Percentiles rank a stretch among this genome's conserved stretches.
phyloP scores from a whole-genome alignment of 805 yeast species.

The Cyberlindnera veronae region DNA sequence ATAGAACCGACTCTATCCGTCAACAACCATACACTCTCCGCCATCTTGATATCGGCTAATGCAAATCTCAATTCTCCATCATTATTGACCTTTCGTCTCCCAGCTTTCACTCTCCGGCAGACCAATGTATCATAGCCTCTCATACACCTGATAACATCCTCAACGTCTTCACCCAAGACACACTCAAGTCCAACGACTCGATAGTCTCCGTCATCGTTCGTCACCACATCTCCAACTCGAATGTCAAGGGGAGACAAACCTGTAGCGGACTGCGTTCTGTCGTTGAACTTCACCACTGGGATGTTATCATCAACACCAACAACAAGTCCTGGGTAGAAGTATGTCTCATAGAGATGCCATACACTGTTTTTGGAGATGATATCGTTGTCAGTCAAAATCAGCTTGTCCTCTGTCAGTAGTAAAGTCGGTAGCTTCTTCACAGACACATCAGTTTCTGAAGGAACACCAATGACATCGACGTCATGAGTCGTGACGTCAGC shows the following conservation, averaged over 20 bases:
- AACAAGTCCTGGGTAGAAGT: conserved; percentile 49
- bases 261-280: conserved; percentile 31
- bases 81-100: conserved; percentile 13
- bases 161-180: conserved; percentile 14
- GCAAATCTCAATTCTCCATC: conserved; percentile 21
- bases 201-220: conserved; percentile 34
- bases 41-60: conserved; percentile 31
- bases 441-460: too few relatives aligned
- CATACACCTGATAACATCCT: conserved; percentile 43
- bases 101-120: conserved; percentile 27
- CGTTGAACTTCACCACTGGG: conserved; percentile 38
- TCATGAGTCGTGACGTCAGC: not conserved
- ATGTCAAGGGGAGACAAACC: conserved; percentile 43
- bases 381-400: conserved; percentile 27
- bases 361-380: conserved; percentile 37
- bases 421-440: not conserved
- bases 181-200: conserved; percentile 45
- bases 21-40: conserved; percentile 33
- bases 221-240: conserved; percentile 52
- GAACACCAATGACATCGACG: too few relatives aligned
- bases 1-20: conserved; percentile 29
- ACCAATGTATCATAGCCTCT: conserved; percentile 57
- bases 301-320: conserved; percentile 27
- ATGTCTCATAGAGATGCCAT: conserved; percentile 50
- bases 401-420: conserved; percentile 6